Evolutionary conservation across 768 basidiomycete genomes (phyloP), one percentile per base, ranked within the genome.

Genomic region (Amanita brunnescens): DNA sequence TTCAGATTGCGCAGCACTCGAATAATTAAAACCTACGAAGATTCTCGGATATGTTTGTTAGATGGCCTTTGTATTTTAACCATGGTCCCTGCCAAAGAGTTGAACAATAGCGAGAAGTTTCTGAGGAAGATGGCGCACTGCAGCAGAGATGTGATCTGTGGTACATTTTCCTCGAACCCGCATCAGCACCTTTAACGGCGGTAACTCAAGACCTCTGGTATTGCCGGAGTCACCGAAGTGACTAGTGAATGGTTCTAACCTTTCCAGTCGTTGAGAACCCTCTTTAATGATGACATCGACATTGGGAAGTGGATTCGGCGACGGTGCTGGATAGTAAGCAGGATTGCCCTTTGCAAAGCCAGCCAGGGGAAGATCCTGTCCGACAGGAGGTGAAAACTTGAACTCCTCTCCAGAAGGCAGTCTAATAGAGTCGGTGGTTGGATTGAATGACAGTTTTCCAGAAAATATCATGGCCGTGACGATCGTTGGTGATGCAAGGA

Each of bases 381-480:
- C 94, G 6, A 70, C 64, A 0, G 96, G 96, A 1, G 96, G 80
- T 1, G 75, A 66, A 69, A 99, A 98, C 63, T 78, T 85, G 77
- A 98, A 97, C 9, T 67, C 60, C 59, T 80, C 71, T 20, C 95
- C 96, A 35, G 84, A 79, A 42, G 86, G 78, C 42, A 83, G 57
- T 51, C 65, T 56, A 40, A 72, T 84, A 12, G 78, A 72, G 67
- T 99, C 96, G 14, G 80, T 86, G 60, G 85, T 75, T 1, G 96
- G 96, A 63, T 98, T 94, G 73, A 99, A 99, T 9, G 89, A 84
- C 38, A 98, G 76, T 62, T 81, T 85, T 34, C 95, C 96, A 7
- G 91, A 85, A 69, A 98, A 98, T 0, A 94, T 83, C 91, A 95
- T 92, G 1, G 96, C 96, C 18, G 96, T 98, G 16, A 98, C 96